Conservation (phyloP, 345 rosid genomes). For the Firmiana major region DNA sequence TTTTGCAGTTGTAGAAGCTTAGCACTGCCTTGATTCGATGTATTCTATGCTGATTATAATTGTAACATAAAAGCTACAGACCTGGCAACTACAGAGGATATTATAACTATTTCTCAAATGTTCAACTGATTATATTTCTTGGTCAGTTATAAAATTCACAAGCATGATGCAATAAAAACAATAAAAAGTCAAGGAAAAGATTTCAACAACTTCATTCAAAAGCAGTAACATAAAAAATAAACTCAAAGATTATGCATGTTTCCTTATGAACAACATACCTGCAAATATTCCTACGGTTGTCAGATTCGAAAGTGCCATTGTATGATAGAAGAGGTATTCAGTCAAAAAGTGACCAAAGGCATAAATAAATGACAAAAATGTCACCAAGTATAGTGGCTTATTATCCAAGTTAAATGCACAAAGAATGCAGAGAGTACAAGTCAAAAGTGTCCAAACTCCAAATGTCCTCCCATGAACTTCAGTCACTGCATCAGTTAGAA, state of each 20-base stretch:
- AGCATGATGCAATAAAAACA: background rate
- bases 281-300: slow-evolving; percentile 81
- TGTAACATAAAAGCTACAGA: background rate
- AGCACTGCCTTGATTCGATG: background rate
- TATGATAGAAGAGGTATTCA: slow-evolving; percentile 68
- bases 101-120: background rate
- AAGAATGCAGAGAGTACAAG: slow-evolving; percentile 88
- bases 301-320: slow-evolving; percentile 75
- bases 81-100: background rate
- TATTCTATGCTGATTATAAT: background rate
- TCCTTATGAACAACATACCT: slow-evolving; percentile 34
- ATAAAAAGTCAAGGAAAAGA: background rate
- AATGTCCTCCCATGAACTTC: slow-evolving; percentile 97
- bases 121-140: background rate
- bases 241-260: background rate
- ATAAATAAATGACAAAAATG: slow-evolving; percentile 78
- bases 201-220: background rate
- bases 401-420: slow-evolving; percentile 88
- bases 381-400: slow-evolving; percentile 74
- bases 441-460: slow-evolving; percentile 94
- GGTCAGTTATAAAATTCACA: background rate
- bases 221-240: background rate
- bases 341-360: slow-evolving; percentile 86
- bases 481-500: slow-evolving; percentile 58
- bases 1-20: background rate